Base-by-base conservation (phyloP, 2,329 filamentous ascomycete genomes). In the Pseudogymnoascus sp. region DNA sequence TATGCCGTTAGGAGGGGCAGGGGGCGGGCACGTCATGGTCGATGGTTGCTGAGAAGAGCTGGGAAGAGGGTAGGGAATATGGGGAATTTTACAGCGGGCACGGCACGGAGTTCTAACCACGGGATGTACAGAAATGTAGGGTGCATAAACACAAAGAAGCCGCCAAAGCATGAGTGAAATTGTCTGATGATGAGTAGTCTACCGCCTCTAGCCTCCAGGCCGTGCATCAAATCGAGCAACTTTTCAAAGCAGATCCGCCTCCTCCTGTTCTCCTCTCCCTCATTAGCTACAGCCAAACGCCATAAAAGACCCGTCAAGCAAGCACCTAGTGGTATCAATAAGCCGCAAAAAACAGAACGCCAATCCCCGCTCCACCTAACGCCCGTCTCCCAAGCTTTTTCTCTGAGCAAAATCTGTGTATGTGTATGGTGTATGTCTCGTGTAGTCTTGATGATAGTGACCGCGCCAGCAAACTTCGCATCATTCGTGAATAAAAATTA, bases 341-440 rank as follows among this genome's bases (percentile, higher is more conserved):
- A 21, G n/a, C 51, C 51, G 25, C 10, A 31, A 54, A 54, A 57
- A 54, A 48, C 16, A 31, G 31, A 57, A 57, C n/a, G 51, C 51
- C 51, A 34, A 16, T 8, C 48, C 23, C 25, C 28, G 25, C 28
- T 25, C 43, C 21, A 8, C 25, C 28, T 14, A 57, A 34, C n/a
- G 19, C 28, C 51, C 16, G 28, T 54, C 51, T 21, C 51, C 51
- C 51, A 57, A 5, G n/a, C 51, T 34, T 34, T 57, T 57, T 31
- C n/a, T 23, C 45, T 57, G 5, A 16, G 28, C 28, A 57, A 54
- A 28, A 34, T 57, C 16, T 6, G 28, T 57, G 51, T 57, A 57
- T 34, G 51, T 57, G 51, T 57, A 57, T 57, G 51, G 51, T 57
- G 51, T 57, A 57, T 36, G 51, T 57, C 51, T 57, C 28, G 51